A percentile compares a stretch with the other conserved stretches of the same genome.
These are phyloP conservation scores for Biscutella laevigata DNA, from an alignment of 441 rosid species.

Conservation along the genomic window DNA sequence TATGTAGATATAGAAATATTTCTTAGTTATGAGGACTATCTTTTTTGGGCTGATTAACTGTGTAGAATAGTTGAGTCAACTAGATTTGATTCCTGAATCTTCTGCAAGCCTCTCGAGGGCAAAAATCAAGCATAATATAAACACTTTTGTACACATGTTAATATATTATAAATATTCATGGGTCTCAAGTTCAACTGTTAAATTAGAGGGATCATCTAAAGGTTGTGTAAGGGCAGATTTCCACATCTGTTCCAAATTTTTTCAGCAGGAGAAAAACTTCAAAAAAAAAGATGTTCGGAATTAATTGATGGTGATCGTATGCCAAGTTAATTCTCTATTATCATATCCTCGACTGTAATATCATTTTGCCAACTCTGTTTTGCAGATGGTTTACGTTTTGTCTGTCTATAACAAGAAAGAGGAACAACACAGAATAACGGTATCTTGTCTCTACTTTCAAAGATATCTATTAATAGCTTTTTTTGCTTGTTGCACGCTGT, in stretches of 20 bases:
- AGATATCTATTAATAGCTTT: background rate
- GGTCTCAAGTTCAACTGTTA: too few species aligned
- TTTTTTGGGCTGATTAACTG: background rate
- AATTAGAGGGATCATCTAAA: background rate
- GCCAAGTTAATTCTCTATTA: background rate
- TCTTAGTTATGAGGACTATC: background rate
- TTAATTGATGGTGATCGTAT: constrained; percentile 3
- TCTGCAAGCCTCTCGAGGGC: constrained; percentile 3
- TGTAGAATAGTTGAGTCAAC: background rate
- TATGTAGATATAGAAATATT: background rate
- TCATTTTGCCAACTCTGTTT: constrained; percentile 8
- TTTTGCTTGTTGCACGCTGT: background rate
- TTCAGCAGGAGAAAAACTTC: background rate
- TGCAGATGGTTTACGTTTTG: constrained; percentile 96
- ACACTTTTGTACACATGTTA: background rate
- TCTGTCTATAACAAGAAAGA: constrained; percentile 95
- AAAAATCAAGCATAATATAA: background rate
- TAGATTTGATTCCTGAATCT: background rate
- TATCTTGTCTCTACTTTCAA: constrained; percentile 30
- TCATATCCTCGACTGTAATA: background rate
- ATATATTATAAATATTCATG: background rate
- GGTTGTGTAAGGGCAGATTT: constrained; percentile 1
- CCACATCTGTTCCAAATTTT: background rate
- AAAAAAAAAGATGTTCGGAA: background rate
- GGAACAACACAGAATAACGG: constrained; percentile 80